Evolutionary conservation across 495 filamentous ascomycete genomes (phyloP).

Genomic region (Hypoxylon fragiforme): DNA sequence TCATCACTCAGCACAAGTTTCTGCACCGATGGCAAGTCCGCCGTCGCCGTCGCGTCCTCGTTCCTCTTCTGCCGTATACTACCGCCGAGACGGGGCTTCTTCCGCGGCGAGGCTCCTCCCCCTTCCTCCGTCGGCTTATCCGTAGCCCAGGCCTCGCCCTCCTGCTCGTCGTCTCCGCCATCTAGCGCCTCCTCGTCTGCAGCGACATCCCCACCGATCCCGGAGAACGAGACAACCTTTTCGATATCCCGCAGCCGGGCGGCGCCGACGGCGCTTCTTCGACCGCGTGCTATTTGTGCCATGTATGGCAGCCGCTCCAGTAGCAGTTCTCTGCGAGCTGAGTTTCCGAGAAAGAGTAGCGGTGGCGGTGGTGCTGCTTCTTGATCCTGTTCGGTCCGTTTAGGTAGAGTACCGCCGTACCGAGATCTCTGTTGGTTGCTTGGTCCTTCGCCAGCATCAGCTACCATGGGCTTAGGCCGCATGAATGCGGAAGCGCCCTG

Average conservation of each 20-base stretch:
- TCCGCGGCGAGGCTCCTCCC: slow-evolving; percentile 40
- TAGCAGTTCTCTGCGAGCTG: slow-evolving; percentile 72
- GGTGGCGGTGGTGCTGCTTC: slow-evolving; percentile 35
- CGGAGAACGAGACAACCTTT: slow-evolving; percentile 68
- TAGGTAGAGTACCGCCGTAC: slow-evolving; percentile 14
- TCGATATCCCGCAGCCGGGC: slow-evolving; percentile 58
- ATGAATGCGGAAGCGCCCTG: slow-evolving; percentile 50
- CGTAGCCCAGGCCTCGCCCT: slow-evolving; percentile 59
- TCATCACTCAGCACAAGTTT: slow-evolving; percentile 85
- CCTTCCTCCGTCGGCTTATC: slow-evolving; percentile 55
- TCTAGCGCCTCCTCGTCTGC: slow-evolving; percentile 54
- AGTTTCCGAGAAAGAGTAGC: slow-evolving; percentile 56
- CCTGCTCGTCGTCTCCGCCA: slow-evolving; percentile 45
- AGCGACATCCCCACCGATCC: slow-evolving; percentile 47
- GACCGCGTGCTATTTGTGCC: slow-evolving; percentile 59
- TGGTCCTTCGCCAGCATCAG: slow-evolving; percentile 45
- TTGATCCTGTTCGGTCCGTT: slow-evolving; percentile 18
- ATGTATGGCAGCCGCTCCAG: slow-evolving; percentile 87
- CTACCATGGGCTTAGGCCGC: slow-evolving; percentile 26
- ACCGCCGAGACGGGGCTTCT: slow-evolving; percentile 36
- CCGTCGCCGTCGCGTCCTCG: slow-evolving; percentile 22
- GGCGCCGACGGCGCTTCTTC: slow-evolving; percentile 32
- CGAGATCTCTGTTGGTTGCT: slow-evolving; percentile 30
- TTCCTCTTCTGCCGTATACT: slow-evolving; percentile 36
- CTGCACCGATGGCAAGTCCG: slow-evolving; percentile 53